Evolutionary conservation across 352 stramenopile species (phyloP).

Genomic region (Phytophthora sp.): DNA sequence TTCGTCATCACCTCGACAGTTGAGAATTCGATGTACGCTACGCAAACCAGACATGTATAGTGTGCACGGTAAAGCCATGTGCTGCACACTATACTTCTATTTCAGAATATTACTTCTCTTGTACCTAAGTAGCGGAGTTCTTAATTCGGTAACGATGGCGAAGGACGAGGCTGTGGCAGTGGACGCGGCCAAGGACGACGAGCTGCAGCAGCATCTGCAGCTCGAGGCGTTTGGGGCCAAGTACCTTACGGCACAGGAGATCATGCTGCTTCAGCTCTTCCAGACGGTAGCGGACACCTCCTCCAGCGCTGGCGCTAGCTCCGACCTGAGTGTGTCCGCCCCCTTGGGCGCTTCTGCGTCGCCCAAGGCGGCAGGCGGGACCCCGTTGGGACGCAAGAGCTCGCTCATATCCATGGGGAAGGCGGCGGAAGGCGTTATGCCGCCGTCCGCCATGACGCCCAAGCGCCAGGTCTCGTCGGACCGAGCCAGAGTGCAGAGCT

Average conservation of each 20-base stretch:
- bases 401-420: slow-evolving; percentile 26
- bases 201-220: slow-evolving; percentile 79
- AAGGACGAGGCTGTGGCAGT: slow-evolving; percentile 32
- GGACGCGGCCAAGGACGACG: slow-evolving; percentile 52
- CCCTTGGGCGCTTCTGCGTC: slow-evolving; percentile 14
- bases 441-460: slow-evolving; percentile 42
- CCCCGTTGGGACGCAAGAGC: slow-evolving; percentile 26
- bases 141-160: slow-evolving; percentile 35
- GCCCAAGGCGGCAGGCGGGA: slow-evolving; percentile 4
- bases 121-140: too few relatives aligned
- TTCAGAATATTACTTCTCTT: background rate
- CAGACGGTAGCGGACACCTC: slow-evolving; percentile 35
- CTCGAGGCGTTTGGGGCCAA: slow-evolving; percentile 70
- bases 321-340: slow-evolving; percentile 23
- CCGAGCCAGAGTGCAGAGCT: slow-evolving; percentile 69
- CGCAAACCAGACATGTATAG: too few relatives aligned
- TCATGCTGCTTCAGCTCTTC: slow-evolving; percentile 74
- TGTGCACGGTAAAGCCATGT: too few relatives aligned
- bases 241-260: slow-evolving; percentile 84
- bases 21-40: background rate
- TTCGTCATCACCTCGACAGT: background rate
- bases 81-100: background rate
- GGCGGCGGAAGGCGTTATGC: slow-evolving; percentile 11
- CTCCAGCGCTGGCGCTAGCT: background rate
- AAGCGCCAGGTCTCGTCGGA: slow-evolving; percentile 62